These are phyloP conservation scores for Penicillium ochrochloron DNA, from an alignment of 495 filamentous ascomycete genomes.

Conservation along the genomic window DNA sequence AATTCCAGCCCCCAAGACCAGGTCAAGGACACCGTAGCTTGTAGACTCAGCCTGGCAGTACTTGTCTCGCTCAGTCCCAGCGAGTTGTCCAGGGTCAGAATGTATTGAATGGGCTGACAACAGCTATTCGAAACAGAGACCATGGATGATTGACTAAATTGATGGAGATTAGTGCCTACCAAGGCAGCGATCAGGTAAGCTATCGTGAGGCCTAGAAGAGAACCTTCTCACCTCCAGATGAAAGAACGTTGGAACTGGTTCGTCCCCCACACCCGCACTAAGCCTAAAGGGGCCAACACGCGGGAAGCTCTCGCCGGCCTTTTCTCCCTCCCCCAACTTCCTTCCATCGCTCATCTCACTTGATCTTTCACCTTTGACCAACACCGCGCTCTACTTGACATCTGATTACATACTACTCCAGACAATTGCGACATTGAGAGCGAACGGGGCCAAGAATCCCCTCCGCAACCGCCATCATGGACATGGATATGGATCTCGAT, in stretches of 20 bases:
- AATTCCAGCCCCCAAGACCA: not conserved
- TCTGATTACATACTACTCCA: slow-evolving; percentile 7
- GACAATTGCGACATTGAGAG: slow-evolving; percentile 27
- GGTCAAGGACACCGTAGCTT: not conserved
- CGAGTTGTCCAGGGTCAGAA: no score
- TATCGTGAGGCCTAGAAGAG: not conserved
- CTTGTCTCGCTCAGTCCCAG: no score
- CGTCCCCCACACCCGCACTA: slow-evolving; percentile 29
- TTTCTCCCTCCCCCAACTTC: slow-evolving; percentile 5
- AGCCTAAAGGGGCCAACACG: slow-evolving; percentile 18
- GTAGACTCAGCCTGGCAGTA: not conserved
- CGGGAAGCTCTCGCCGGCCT: slow-evolving; percentile 24
- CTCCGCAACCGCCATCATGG: slow-evolving; percentile 57
- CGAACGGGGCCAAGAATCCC: slow-evolving; percentile 15
- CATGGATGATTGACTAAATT: not conserved
- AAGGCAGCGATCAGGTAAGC: not conserved
- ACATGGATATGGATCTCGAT: slow-evolving; percentile 80
- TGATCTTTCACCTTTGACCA: slow-evolving; percentile 5
- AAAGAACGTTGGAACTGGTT: slow-evolving; percentile 5
- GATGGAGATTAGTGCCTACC: not conserved
- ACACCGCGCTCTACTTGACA: slow-evolving; percentile 8
- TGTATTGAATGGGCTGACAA: not conserved
- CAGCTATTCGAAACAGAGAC: not conserved
- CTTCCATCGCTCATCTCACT: not conserved
- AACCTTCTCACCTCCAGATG: not conserved